These are phyloP conservation scores for Tetrahymena borealis DNA, from an alignment of 73 alveolate species.

Conservation along the genomic window DNA sequence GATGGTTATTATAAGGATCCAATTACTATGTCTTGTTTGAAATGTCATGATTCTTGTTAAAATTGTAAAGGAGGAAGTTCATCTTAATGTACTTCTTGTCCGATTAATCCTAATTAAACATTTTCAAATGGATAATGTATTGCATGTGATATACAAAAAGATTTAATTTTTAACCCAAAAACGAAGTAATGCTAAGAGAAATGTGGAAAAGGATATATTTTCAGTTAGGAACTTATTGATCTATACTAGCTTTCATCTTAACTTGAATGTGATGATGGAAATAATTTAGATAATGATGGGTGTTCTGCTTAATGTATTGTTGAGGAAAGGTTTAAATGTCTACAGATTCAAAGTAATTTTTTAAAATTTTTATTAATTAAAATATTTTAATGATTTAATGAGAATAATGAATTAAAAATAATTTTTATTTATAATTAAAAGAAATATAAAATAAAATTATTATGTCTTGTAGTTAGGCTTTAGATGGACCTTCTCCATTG, in stretches of 20 bases:
- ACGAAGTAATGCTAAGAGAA: neutral
- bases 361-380: too few relatives aligned
- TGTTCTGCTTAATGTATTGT: neutral
- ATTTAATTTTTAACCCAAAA: neutral
- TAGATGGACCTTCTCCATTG: neutral
- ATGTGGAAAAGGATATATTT: neutral
- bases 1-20: too few relatives aligned
- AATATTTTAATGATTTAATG: too few relatives aligned
- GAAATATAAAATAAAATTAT: neutral
- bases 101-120: too few relatives aligned
- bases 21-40: too few relatives aligned
- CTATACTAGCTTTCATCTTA: neutral
- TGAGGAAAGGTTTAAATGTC: neutral
- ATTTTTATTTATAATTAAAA: too few relatives aligned
- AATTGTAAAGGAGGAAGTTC: too few relatives aligned
- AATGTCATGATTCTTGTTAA: too few relatives aligned
- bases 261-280: neutral
- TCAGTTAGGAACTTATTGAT: neutral
- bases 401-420: too few relatives aligned
- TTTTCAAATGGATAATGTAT: too few relatives aligned
- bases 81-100: too few relatives aligned
- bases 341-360: neutral
- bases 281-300: neutral
- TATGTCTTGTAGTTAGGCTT: neutral
- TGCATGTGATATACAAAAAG: too few relatives aligned